Evolutionary conservation across 345 rosid genomes (phyloP).

Genomic region (Salix purpurea): DNA sequence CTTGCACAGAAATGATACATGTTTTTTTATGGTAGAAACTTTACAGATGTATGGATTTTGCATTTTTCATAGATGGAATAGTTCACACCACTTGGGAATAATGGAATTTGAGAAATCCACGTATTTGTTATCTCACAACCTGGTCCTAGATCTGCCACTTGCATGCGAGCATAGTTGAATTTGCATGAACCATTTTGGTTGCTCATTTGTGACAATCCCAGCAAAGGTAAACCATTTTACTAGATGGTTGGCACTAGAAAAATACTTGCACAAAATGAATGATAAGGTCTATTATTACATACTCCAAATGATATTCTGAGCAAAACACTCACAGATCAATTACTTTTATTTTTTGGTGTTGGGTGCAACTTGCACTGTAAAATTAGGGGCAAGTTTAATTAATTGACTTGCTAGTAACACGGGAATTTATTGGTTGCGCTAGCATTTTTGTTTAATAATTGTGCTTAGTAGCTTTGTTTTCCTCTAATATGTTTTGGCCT

Average conservation of each 20-base stretch:
- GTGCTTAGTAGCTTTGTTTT: neutral
- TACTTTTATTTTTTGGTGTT: neutral
- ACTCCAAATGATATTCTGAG: neutral
- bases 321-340: neutral
- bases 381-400: neutral
- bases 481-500: neutral
- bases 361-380: neutral
- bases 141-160: neutral
- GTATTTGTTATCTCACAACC: neutral
- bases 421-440: neutral
- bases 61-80: neutral
- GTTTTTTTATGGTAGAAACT: neutral
- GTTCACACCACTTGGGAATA: neutral
- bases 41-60: neutral
- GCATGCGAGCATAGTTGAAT: neutral
- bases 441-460: neutral
- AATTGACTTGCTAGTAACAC: conserved; percentile 6
- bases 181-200: neutral
- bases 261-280: neutral
- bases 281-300: neutral
- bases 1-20: neutral
- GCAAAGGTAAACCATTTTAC: neutral
- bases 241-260: neutral
- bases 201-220: neutral
- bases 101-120: neutral